Percentiles rank a stretch among this genome's conserved stretches.
These are phyloP conservation scores for Schoenoplectus tabernaemontani DNA, from an alignment of 202 grass and related monocot species.

Conservation along the genomic window DNA sequence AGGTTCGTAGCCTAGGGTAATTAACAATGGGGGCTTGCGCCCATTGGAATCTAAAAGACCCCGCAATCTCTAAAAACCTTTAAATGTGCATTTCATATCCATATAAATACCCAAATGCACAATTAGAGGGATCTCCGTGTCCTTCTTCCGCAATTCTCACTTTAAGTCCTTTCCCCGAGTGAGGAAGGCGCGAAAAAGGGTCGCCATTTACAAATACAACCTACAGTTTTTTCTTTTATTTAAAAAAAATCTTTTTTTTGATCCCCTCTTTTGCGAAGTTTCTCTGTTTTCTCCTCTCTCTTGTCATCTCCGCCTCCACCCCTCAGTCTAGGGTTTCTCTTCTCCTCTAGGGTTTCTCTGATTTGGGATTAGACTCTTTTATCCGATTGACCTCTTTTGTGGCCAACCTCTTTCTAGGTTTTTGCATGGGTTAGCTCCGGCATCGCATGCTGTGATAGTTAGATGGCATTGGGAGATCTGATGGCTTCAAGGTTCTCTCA, in stretches of 20 bases:
- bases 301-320: not conserved
- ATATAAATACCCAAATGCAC: no score
- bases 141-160: no score
- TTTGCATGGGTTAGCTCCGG: not conserved
- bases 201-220: no score
- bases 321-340: slow-evolving; percentile 25
- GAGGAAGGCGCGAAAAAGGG: no score
- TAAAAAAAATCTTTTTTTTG: slow-evolving; percentile 13
- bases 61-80: no score
- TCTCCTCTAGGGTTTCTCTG: not conserved
- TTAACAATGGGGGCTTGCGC: no score
- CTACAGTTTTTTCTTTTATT: slow-evolving; percentile 6
- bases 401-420: not conserved
- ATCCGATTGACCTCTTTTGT: slow-evolving; percentile 2
- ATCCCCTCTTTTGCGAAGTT: slow-evolving; percentile 6
- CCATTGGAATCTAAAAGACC: no score
- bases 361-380: not conserved
- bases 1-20: no score
- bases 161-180: no score
- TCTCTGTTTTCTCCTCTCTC: not conserved
- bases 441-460: not conserved
- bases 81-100: no score
- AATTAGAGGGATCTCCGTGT: no score
- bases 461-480: slow-evolving; percentile 98
- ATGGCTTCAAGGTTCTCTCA: slow-evolving; percentile 80